Evolutionary conservation across 2,329 filamentous ascomycete genomes (phyloP).

Genomic region (Aspergillus quadricinctus): DNA sequence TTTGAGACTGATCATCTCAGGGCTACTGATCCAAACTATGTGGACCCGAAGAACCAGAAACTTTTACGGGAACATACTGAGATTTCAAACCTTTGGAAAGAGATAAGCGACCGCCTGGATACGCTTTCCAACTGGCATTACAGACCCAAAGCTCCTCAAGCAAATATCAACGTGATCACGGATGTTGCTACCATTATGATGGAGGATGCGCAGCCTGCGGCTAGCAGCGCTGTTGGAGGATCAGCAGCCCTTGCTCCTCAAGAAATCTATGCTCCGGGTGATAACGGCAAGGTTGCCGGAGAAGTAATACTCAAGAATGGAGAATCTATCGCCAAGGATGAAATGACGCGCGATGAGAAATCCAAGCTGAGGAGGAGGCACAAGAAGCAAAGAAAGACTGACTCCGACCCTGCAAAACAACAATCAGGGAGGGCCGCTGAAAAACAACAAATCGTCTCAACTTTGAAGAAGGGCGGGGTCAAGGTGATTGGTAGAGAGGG

Average conservation of each 20-base stretch:
- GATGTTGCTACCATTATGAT: constrained; percentile 89
- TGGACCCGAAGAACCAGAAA: constrained; percentile 79
- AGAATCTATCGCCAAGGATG: constrained; percentile 71
- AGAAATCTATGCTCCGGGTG: constrained; percentile 82
- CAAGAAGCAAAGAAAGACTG: constrained; percentile 73
- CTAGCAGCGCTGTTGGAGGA: constrained; percentile 58
- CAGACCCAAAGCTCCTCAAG: constrained; percentile 78
- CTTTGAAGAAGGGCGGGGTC: constrained; percentile 79
- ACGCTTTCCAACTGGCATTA: constrained; percentile 91
- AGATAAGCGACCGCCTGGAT: constrained; percentile 75
- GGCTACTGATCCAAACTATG: constrained; percentile 70
- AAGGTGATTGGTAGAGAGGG: constrained; percentile 90
- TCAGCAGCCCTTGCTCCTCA: constrained; percentile 81
- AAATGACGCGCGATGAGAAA: constrained; percentile 87
- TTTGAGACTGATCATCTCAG: constrained; percentile 92
- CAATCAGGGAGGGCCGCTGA: constrained; percentile 42
- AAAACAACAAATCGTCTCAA: constrained; percentile 56
- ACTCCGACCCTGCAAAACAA: constrained; percentile 45
- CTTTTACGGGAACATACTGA: constrained; percentile 76
- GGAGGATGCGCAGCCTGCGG: constrained; percentile 90
- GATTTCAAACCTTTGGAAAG: constrained; percentile 77
- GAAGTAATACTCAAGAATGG: constrained; percentile 77
- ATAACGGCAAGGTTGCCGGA: constrained; percentile 56
- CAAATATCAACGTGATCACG: constrained; percentile 78
- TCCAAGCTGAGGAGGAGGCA: constrained; percentile 68